Percentiles rank a stretch among this genome's conserved stretches.
phyloP scores from a whole-genome alignment of 2,329 filamentous ascomycete species.

The Rhinocladiella mackenziei region DNA sequence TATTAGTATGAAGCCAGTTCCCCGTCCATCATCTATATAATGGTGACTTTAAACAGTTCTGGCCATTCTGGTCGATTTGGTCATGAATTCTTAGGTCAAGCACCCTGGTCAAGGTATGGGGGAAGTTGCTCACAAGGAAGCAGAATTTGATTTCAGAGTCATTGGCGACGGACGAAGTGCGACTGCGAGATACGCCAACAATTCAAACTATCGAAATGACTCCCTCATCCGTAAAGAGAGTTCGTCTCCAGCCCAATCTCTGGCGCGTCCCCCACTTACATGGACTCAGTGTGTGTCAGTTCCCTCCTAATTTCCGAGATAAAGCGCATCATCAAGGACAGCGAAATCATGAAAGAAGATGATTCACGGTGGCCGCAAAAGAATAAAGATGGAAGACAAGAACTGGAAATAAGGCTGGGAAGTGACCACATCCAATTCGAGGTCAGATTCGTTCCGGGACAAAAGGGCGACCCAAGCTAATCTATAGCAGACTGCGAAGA shows the following conservation, averaged over 20 bases:
- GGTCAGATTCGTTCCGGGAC: no score
- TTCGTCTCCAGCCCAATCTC: conserved; percentile 47
- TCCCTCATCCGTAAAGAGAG: conserved; percentile 99
- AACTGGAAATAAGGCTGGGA: conserved; percentile 88
- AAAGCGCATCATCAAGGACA: conserved; percentile 93
- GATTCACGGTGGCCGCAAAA: conserved; percentile 98
- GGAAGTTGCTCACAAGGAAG: conserved; percentile 14
- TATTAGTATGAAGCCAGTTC: conserved; percentile 73
- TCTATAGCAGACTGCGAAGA: conserved; percentile 83
- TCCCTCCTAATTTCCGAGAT: conserved; percentile 87
- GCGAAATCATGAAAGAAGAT: conserved; percentile 98
- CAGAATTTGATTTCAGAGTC: conserved; percentile 94
- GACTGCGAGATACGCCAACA: conserved; percentile 95
- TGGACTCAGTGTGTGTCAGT: conserved; percentile 81
- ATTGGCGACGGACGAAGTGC: conserved; percentile 90
- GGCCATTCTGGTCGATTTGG: conserved; percentile 96
- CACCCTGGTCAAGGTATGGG: not conserved
- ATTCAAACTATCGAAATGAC: conserved; percentile 98
- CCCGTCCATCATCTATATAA: conserved; percentile 26
- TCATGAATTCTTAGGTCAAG: conserved; percentile 87
- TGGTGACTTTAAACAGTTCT: conserved; percentile 62
- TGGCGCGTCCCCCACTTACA: conserved; percentile 22
- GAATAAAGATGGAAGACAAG: conserved; percentile 97
- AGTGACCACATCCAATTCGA: conserved; percentile 98
- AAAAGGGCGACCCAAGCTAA: no score